Evolutionary conservation across 139 green algal genomes (phyloP), one percentile per base, ranked within the genome.

Genomic region (Chlamydomonas urium): DNA sequence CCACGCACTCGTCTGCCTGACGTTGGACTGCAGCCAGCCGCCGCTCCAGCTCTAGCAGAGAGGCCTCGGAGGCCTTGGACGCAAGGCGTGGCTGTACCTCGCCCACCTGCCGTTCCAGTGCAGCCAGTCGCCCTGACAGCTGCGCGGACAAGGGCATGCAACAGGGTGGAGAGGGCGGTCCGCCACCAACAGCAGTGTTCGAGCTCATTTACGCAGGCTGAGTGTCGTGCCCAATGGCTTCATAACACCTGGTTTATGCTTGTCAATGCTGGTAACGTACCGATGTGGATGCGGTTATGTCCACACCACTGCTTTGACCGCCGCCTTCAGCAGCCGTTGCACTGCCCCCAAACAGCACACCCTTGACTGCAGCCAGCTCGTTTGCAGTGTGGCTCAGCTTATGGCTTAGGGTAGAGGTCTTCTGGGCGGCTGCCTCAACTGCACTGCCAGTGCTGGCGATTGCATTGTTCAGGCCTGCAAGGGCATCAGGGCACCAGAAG

Each of bases 381-480:
- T 5, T 26, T 14, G 23, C 24, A 38, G 31, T 45, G 10, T 29
- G 31, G 14, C 19, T 14, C 28, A 67, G 59, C 59, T 67, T 67
- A 5, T 67, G 59, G 21, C 59, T 45, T 6, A 67, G 28, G 33
- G 59, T 24, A 38, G 59, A 38, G 59, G 5, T 45, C 32, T 26
- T 21, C 59, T 67, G 59, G 31, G 59, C 59, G 5, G 37, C 19
- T 28, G 31, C 5, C 59, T 67, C 59, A 6, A 67, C 5, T 24
- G n/a, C 59, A 45, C 21, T 67, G 31, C 59, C 59, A 24, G 59
- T 67, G 59, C 59, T 67, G 33, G 59, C 28, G 4, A 67, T 6
- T 24, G 59, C 59, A 19, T 26, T 67, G 59, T 29, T 38, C 31
- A 67, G 31, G 33, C 59, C 59, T 67, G 59, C 31, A 67, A 33